Conservation (phyloP, 2,329 filamentous ascomycete genomes). For the Fusarium redolens region DNA sequence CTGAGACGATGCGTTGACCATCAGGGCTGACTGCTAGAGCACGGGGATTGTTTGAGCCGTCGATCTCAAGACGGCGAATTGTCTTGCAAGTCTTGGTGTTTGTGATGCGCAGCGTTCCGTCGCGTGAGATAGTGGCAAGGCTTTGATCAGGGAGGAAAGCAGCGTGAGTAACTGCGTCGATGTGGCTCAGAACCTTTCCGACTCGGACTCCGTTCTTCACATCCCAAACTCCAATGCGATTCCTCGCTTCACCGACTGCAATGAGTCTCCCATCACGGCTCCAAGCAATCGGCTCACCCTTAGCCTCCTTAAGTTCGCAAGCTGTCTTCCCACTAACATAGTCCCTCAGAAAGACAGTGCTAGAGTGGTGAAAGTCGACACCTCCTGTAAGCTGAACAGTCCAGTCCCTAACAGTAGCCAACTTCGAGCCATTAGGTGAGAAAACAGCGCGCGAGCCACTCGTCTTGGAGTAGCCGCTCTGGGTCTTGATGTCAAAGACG, state of each 20-base stretch:
- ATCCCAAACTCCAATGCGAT: constrained; percentile 51
- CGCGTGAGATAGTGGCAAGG: constrained; percentile 52
- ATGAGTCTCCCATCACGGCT: constrained; percentile 47
- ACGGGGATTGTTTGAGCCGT: constrained; percentile 46
- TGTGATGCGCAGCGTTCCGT: constrained; percentile 54
- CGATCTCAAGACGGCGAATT: constrained; percentile 52
- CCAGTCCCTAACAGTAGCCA: constrained; percentile 50
- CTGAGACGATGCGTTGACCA: constrained; percentile 50
- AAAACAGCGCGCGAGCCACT: constrained; percentile 49
- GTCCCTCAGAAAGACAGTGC: constrained; percentile 49
- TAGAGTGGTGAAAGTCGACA: constrained; percentile 48
- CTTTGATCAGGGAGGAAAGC: constrained; percentile 48
- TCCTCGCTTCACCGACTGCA: constrained; percentile 46
- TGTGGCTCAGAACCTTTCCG: constrained; percentile 51
- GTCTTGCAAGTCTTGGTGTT: constrained; percentile 49
- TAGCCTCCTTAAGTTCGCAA: constrained; percentile 48
- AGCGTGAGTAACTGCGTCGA: constrained; percentile 52
- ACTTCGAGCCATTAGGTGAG: constrained; percentile 27
- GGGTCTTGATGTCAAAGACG: constrained; percentile 47
- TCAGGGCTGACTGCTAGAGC: constrained; percentile 50
- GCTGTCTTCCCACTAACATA: constrained; percentile 46
- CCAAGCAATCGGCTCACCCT: constrained; percentile 48
- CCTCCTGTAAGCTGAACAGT: constrained; percentile 45
- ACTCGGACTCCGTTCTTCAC: constrained; percentile 43
- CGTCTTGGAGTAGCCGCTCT: constrained; percentile 46